Conservation (phyloP, 176 grass and related monocot genomes). For the Puccinellia tenuiflora region DNA sequence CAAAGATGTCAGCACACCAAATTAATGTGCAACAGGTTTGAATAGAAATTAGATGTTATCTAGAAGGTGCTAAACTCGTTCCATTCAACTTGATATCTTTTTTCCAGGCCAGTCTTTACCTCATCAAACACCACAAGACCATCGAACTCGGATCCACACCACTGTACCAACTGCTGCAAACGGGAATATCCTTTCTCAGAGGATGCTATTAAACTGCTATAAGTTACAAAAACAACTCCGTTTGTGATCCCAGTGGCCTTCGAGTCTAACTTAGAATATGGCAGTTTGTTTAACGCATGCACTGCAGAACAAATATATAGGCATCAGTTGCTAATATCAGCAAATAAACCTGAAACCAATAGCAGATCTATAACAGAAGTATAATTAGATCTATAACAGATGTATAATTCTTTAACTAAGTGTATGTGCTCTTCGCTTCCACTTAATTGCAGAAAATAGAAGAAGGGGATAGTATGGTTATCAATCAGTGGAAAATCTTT, state of each 20-base stretch:
- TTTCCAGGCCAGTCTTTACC: constrained; percentile 26
- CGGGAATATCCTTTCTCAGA: constrained; percentile 90
- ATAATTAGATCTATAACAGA: neutral
- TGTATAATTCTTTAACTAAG: neutral
- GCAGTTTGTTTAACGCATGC: constrained; percentile 88
- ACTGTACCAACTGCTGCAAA: constrained; percentile 85
- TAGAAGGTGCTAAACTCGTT: neutral
- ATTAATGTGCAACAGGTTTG: neutral
- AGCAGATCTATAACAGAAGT: neutral
- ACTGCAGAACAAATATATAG: constrained; percentile 65
- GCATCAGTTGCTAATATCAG: constrained; percentile 26
- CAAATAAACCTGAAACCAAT: constrained; percentile 9
- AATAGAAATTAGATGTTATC: neutral
- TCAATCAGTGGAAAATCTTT: neutral
- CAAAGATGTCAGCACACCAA: neutral
- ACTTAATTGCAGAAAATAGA: constrained; percentile 6
- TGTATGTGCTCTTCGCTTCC: neutral
- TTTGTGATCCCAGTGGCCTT: constrained; percentile 81
- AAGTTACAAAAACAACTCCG: constrained; percentile 94
- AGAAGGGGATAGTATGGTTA: neutral
- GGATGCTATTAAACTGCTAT: constrained; percentile 96
- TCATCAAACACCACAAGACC: constrained; percentile 94
- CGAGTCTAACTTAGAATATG: constrained; percentile 93
- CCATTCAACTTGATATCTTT: neutral
- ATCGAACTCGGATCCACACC: constrained; percentile 79